Evolutionary conservation across 2,329 filamentous ascomycete species (phyloP).

Genomic region (Fusarium sp.): DNA sequence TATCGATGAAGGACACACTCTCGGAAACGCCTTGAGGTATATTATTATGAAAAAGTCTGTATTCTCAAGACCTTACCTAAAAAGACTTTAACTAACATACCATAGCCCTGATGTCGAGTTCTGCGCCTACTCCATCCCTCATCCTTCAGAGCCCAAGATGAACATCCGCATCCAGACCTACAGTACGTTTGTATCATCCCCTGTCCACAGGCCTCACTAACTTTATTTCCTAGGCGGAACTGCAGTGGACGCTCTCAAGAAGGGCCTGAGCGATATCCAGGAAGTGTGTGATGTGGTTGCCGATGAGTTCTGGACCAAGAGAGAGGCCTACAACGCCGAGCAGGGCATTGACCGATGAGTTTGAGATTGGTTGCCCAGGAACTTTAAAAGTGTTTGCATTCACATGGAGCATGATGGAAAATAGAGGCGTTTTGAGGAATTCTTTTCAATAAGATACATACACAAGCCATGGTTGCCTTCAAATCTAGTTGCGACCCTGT

Average conservation of each 20-base stretch:
- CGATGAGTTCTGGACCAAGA: conserved; percentile 84
- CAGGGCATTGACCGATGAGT: conserved; percentile 54
- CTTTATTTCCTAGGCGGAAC: conserved; percentile 73
- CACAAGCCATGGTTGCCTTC: conserved; percentile 50
- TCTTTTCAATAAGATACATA: conserved; percentile 56
- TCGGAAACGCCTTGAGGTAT: conserved; percentile 94
- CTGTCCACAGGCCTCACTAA: conserved; percentile 7
- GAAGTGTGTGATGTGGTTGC: conserved; percentile 93
- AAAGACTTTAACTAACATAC: conserved; percentile 23
- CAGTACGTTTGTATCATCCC: conserved; percentile 69
- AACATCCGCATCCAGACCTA: conserved; percentile 98
- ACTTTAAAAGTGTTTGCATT: conserved; percentile 36
- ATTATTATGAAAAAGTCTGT: conserved; percentile 98
- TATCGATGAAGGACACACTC: conserved; percentile 91
- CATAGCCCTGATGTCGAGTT: conserved; percentile 94
- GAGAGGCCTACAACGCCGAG: conserved; percentile 55
- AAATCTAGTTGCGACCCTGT: conserved; percentile 70
- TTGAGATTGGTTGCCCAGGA: conserved; percentile 6
- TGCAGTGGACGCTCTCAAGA: conserved; percentile 88
- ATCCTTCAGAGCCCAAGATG: conserved; percentile 97
- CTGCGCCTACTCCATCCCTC: conserved; percentile 97
- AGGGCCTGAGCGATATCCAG: conserved; percentile 89
- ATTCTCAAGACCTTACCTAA: neutral
- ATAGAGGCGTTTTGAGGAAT: conserved; percentile 54
- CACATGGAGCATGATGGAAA: conserved; percentile 48